These are phyloP conservation scores for Magnusiomyces starmeri DNA, from an alignment of 1,139 yeast genomes.

Conservation along the genomic window DNA sequence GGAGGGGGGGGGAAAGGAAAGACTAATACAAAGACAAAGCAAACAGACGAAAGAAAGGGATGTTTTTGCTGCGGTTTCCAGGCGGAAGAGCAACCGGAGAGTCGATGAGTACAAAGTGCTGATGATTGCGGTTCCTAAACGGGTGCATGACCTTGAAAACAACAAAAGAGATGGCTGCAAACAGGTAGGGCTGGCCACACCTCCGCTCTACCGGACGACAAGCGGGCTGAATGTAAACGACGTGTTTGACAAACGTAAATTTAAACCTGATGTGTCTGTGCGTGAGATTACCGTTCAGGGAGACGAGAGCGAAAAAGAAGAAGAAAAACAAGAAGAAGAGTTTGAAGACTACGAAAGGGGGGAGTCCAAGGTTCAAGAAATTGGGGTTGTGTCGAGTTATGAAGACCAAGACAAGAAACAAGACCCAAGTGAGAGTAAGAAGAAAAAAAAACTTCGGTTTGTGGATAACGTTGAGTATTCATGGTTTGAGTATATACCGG, in stretches of 20 bases:
- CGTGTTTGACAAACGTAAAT: too few relatives aligned
- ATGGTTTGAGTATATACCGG: constrained; percentile 2
- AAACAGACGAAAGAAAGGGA: background rate
- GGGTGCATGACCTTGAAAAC: too few relatives aligned
- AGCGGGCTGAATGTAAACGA: too few relatives aligned
- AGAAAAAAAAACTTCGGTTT: background rate
- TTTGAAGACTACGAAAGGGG: too few relatives aligned
- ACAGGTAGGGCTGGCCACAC: too few relatives aligned
- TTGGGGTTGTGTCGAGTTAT: background rate
- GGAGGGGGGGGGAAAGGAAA: background rate
- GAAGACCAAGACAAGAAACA: background rate
- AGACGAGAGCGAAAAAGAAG: background rate
- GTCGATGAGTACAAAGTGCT: background rate
- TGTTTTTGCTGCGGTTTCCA: background rate
- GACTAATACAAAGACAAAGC: background rate
- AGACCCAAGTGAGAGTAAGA: background rate
- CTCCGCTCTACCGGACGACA: too few relatives aligned
- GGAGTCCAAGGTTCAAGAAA: background rate
- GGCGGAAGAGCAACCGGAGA: too few relatives aligned
- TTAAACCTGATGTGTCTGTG: too few relatives aligned
- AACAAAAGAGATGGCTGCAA: too few relatives aligned
- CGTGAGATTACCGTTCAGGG: background rate
- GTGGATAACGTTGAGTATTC: background rate
- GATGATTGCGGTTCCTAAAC: background rate
- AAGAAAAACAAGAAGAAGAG: too few relatives aligned